phyloP scores from a whole-genome alignment of 2,329 filamentous ascomycete genomes.

The Raffaelea deltoideospora region DNA sequence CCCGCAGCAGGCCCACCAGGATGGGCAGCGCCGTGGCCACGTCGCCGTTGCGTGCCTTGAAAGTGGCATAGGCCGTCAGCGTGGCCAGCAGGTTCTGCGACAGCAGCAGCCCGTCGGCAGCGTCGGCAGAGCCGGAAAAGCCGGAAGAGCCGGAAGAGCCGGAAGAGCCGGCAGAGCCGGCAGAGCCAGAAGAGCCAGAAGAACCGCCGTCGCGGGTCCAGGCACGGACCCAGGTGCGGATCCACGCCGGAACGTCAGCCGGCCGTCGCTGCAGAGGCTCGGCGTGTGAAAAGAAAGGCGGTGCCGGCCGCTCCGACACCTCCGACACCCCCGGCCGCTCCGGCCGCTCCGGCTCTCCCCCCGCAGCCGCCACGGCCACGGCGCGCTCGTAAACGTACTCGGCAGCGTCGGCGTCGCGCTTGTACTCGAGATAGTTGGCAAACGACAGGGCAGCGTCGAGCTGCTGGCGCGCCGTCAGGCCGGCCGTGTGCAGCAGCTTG shows the following conservation, averaged over 20 bases:
- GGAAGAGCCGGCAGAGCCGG: slow-evolving; percentile 22
- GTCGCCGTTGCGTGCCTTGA: slow-evolving; percentile 57
- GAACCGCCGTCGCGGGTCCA: slow-evolving; percentile 6
- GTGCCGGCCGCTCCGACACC: background rate
- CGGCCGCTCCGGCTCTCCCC: background rate
- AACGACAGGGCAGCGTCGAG: slow-evolving; percentile 72
- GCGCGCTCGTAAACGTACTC: slow-evolving; percentile 6
- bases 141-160: slow-evolving; percentile 21
- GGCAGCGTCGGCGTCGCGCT: slow-evolving; percentile 25
- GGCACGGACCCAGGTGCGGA: slow-evolving; percentile 2
- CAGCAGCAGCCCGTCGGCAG: slow-evolving; percentile 23
- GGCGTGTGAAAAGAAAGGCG: too few relatives aligned
- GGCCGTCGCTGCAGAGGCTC: too few relatives aligned
- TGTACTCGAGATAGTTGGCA: slow-evolving; percentile 73
- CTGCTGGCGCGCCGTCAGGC: slow-evolving; percentile 64
- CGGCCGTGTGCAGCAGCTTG: slow-evolving; percentile 64
- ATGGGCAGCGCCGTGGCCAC: slow-evolving; percentile 61
- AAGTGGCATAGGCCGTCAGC: slow-evolving; percentile 63
- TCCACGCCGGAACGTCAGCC: background rate
- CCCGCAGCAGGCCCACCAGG: slow-evolving; percentile 69
- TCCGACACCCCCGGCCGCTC: background rate
- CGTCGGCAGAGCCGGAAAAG: background rate
- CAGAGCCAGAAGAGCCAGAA: background rate
- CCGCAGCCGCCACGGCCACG: slow-evolving; percentile 1
- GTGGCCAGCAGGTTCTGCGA: slow-evolving; percentile 61